Evolutionary conservation across 129 eudicot species (phyloP).

Genomic region (Arctium lappa): DNA sequence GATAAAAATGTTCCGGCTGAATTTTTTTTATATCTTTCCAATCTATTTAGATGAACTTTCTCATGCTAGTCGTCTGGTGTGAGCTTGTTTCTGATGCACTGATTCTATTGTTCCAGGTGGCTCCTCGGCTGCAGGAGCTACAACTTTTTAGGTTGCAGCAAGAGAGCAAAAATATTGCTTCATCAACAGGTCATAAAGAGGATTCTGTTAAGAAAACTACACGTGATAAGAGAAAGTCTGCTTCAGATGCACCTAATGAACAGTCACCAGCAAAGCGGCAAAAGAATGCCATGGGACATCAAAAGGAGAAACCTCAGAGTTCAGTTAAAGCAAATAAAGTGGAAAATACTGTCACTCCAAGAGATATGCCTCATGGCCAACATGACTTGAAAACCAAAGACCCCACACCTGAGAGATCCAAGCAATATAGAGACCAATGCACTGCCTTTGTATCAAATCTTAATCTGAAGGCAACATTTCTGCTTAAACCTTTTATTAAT

Average conservation of each 20-base stretch:
- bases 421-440: constrained; percentile 68
- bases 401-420: constrained; percentile 33
- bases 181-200: constrained; percentile 48
- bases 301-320: constrained; percentile 27
- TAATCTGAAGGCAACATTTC: constrained; percentile 43
- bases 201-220: constrained; percentile 42
- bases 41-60: background rate
- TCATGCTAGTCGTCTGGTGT: background rate
- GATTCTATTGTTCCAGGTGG: constrained; percentile 43
- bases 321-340: constrained; percentile 32
- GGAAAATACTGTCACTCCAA: constrained; percentile 24
- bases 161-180: constrained; percentile 48
- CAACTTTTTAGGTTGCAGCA: constrained; percentile 75
- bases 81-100: background rate
- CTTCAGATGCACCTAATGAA: constrained; percentile 46
- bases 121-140: constrained; percentile 88
- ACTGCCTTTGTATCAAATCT: constrained; percentile 89
- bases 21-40: background rate
- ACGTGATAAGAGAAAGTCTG: constrained; percentile 69
- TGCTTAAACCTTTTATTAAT: background rate
- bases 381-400: constrained; percentile 33
- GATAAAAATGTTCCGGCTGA: background rate
- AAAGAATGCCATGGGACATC: constrained; percentile 34
- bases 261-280: constrained; percentile 74
- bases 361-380: constrained; percentile 19